A percentile compares a stretch with the other conserved stretches of the same genome.
Evolutionary conservation across 208 protist genomes (phyloP).

Genomic region (Leishmania gerbilli): DNA sequence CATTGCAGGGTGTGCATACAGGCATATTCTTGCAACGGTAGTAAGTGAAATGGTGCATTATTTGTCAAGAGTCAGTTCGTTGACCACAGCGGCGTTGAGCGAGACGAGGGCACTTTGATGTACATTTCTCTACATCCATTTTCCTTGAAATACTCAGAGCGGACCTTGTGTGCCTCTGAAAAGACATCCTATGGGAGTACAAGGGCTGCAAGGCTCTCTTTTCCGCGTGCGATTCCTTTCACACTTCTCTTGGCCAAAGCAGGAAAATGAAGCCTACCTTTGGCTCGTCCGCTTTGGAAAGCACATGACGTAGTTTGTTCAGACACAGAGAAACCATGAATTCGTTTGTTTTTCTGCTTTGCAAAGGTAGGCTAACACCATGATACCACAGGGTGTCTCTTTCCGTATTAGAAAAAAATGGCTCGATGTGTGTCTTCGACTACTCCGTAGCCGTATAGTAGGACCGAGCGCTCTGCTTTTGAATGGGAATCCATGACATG

Average conservation of each 20-base stretch:
- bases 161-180: too few relatives aligned
- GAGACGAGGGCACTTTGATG: background rate
- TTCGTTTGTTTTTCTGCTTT: background rate
- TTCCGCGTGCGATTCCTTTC: background rate
- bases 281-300: too few relatives aligned
- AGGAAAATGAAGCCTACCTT: background rate
- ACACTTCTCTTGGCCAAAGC: too few relatives aligned
- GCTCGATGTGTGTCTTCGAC: background rate
- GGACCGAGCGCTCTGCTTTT: background rate
- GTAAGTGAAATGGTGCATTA: too few relatives aligned
- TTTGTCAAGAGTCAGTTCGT: background rate
- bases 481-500: background rate
- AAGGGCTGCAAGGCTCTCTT: background rate
- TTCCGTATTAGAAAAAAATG: background rate
- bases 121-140: background rate
- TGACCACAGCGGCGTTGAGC: background rate
- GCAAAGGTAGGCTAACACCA: background rate
- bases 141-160: background rate
- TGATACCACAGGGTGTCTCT: background rate
- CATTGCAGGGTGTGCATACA: background rate
- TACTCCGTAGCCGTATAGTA: background rate
- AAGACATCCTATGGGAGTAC: too few relatives aligned
- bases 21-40: too few relatives aligned
- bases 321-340: background rate
- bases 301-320: background rate